Evolutionary conservation across 2,329 filamentous ascomycete genomes (phyloP).

Genomic region (Fusarium oxysporum): DNA sequence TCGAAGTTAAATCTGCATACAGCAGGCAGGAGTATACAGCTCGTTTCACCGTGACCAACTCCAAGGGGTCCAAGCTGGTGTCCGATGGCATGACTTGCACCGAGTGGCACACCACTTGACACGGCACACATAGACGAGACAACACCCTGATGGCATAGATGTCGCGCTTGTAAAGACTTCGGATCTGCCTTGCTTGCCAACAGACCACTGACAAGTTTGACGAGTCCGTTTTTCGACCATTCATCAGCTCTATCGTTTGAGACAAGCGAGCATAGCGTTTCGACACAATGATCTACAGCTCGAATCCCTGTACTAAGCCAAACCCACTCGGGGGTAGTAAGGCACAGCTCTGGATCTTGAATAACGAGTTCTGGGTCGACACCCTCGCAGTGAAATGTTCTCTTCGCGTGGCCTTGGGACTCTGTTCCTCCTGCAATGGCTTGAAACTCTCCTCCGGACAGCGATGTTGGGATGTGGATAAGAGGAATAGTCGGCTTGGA

Average conservation of each 20-base stretch:
- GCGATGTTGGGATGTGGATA: slow-evolving; percentile 51
- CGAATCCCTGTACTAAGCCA: slow-evolving; percentile 70
- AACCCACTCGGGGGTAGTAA: slow-evolving; percentile 62
- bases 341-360: slow-evolving; percentile 64
- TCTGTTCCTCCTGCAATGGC: slow-evolving; percentile 48
- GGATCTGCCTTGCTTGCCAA: slow-evolving; percentile 29
- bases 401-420: slow-evolving; percentile 41
- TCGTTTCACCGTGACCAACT: slow-evolving; percentile 69
- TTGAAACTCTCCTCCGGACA: slow-evolving; percentile 53
- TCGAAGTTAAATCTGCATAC: slow-evolving; percentile 65
- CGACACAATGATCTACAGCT: slow-evolving; percentile 68
- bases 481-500: slow-evolving; percentile 46
- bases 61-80: slow-evolving; percentile 66
- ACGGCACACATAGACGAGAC: slow-evolving; percentile 63
- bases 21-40: slow-evolving; percentile 59
- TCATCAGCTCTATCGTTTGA: slow-evolving; percentile 51
- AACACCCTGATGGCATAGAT: slow-evolving; percentile 62
- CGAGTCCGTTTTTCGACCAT: slow-evolving; percentile 6
- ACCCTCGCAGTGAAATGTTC: slow-evolving; percentile 47
- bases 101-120: slow-evolving; percentile 56
- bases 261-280: slow-evolving; percentile 60
- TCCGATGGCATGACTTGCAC: slow-evolving; percentile 63
- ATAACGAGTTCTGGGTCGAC: slow-evolving; percentile 64
- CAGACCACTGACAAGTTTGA: slow-evolving; percentile 1
- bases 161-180: slow-evolving; percentile 55